These are phyloP conservation scores for Phyllosticta citribraziliensis DNA, from an alignment of 2,329 filamentous ascomycete species.

Conservation along the genomic window DNA sequence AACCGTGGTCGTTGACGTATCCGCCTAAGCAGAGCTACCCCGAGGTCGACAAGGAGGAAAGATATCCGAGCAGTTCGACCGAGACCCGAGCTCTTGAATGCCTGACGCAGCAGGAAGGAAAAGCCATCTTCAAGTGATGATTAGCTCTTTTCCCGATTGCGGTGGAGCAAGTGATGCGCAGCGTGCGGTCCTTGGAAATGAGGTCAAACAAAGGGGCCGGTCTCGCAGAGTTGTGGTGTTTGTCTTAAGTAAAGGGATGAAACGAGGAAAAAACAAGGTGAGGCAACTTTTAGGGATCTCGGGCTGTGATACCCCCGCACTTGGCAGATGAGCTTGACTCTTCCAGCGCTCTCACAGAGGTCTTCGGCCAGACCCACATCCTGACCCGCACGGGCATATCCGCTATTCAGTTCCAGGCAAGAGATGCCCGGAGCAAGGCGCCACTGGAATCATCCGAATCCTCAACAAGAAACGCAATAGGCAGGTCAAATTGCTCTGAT, in stretches of 20 bases:
- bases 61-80: not conserved
- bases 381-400: not conserved
- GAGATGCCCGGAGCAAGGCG: not conserved
- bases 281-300: not conserved
- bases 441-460: not conserved
- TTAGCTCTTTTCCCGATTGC: not conserved
- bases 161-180: not conserved
- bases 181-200: not conserved
- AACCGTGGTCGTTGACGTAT: not conserved
- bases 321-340: not conserved
- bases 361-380: not conserved
- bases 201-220: not conserved
- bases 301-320: not conserved
- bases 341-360: not conserved
- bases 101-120: not conserved
- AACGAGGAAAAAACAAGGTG: not conserved
- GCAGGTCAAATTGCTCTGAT: not conserved
- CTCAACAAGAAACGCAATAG: not conserved
- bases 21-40: not conserved
- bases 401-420: not conserved
- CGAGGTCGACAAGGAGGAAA: not conserved
- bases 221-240: not conserved
- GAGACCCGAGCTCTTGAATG: not conserved
- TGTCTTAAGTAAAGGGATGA: not conserved
- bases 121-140: not conserved